Conservation (phyloP, 805 yeast species). For the Saccharomycodes ludwigii region DNA sequence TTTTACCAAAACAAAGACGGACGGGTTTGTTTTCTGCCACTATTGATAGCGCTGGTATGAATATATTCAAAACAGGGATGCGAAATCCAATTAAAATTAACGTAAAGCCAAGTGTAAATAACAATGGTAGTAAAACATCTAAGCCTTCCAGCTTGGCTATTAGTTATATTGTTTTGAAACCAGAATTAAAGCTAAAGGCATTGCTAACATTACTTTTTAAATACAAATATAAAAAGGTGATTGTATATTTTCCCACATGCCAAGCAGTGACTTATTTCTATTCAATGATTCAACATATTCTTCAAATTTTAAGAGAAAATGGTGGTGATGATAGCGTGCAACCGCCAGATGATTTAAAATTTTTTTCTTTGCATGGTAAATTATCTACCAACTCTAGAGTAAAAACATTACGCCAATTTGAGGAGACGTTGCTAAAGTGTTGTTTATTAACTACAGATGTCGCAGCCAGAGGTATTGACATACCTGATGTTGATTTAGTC, state of each 20-base stretch:
- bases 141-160: conserved; percentile 57
- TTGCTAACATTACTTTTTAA: conserved; percentile 41
- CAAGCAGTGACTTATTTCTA: conserved; percentile 70
- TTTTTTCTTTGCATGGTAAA: conserved; percentile 85
- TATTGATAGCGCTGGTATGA: conserved; percentile 65
- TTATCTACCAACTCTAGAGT: conserved; percentile 68
- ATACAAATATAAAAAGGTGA: conserved; percentile 59
- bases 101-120: conserved; percentile 44
- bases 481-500: conserved; percentile 88
- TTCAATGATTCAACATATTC: conserved; percentile 35
- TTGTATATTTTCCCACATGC: conserved; percentile 90
- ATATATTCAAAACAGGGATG: conserved; percentile 78
- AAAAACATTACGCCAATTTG: conserved; percentile 54
- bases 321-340: too few species aligned
- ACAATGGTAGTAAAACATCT: conserved; percentile 17
- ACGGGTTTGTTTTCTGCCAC: conserved; percentile 95
- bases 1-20: conserved; percentile 81
- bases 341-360: conserved; percentile 24
- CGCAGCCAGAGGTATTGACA: conserved; percentile 95
- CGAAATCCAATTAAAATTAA: conserved; percentile 83
- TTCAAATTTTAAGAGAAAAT: conserved; percentile 5
- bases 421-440: conserved; percentile 34
- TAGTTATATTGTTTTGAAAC: conserved; percentile 44
- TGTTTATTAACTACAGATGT: conserved; percentile 89
- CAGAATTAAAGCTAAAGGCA: conserved; percentile 48